Conservation (phyloP, 1,284 basidiomycete species). For the Paramarasmius palmivorus region DNA sequence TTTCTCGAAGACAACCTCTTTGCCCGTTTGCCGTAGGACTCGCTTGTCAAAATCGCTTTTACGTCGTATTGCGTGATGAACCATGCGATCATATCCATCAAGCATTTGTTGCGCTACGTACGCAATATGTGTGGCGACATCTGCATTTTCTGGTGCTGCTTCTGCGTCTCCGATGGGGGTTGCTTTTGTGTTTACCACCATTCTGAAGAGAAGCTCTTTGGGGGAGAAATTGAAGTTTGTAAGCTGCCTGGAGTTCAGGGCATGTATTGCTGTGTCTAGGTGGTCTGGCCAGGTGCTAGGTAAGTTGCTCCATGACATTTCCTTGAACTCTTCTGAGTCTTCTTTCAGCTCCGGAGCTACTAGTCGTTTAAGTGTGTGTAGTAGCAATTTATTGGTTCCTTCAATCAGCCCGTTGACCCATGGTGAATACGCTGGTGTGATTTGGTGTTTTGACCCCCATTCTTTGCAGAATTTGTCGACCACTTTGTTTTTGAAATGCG, state of each 20-base stretch:
- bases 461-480: conserved; percentile 28
- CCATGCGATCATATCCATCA: conserved; percentile 18
- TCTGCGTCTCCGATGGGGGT: conserved; percentile 8
- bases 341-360: no score
- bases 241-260: conserved; percentile 22
- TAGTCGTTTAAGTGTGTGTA: conserved; percentile 26
- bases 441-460: conserved; percentile 20
- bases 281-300: conserved; percentile 29
- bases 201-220: conserved; percentile 3
- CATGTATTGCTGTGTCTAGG: conserved; percentile 25
- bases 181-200: conserved; percentile 21
- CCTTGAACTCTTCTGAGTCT: conserved; percentile 24
- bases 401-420: conserved; percentile 40
- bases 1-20: conserved; percentile 23
- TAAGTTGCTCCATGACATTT: conserved; percentile 7
- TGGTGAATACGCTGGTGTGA: conserved; percentile 36
- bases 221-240: background rate
- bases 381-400: conserved; percentile 30
- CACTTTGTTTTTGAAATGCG: conserved; percentile 36
- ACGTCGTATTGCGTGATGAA: conserved; percentile 20
- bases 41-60: conserved; percentile 27
- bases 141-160: background rate
- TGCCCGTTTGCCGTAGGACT: conserved; percentile 13
- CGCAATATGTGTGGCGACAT: conserved; percentile 17
- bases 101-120: conserved; percentile 25